Evolutionary conservation across 192 early-diverging fungal species (phyloP).

Genomic region (Coemansia sp.): DNA sequence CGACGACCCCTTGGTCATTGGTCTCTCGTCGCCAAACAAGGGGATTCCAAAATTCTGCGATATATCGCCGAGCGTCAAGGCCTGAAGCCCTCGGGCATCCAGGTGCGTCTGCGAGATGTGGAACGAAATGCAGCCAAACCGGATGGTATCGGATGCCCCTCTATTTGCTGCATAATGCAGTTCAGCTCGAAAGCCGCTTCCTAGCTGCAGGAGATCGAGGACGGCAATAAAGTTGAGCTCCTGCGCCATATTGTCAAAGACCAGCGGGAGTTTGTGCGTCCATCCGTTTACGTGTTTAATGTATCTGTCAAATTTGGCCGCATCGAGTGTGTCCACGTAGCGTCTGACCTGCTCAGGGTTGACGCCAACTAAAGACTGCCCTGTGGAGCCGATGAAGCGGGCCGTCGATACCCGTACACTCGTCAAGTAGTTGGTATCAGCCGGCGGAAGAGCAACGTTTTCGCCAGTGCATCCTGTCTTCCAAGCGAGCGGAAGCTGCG

Average conservation of each 20-base stretch:
- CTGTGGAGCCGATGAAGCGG: conserved; percentile 11
- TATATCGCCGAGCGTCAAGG: conserved; percentile 59
- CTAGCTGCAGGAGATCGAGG: conserved; percentile 72
- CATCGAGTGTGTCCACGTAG: conserved; percentile 38
- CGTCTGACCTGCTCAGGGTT: conserved; percentile 16
- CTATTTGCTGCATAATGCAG: conserved; percentile 61
- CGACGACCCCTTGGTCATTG: conserved; percentile 27
- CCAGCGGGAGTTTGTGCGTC: conserved; percentile 66
- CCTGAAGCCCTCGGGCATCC: conserved; percentile 57
- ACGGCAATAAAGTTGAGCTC: conserved; percentile 76
- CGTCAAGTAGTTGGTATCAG: conserved; percentile 23
- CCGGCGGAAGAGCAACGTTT: conserved; percentile 13
- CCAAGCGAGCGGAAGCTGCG: conserved; percentile 28
- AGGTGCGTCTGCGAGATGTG: conserved; percentile 66
- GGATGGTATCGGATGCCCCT: conserved; percentile 72
- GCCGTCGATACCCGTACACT: conserved; percentile 44
- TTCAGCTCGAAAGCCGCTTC: conserved; percentile 67
- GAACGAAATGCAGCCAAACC: conserved; percentile 78
- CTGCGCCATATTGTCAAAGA: conserved; percentile 66
- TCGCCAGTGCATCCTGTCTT: conserved; percentile 27
- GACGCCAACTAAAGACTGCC: conserved; percentile 31
- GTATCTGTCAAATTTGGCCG: conserved; percentile 32
- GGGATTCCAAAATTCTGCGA: conserved; percentile 70
- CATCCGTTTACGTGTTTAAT: conserved; percentile 38
- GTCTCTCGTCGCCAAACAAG: conserved; percentile 60